phyloP scores from a whole-genome alignment of 768 basidiomycete species.

The Amanita fuliginea region DNA sequence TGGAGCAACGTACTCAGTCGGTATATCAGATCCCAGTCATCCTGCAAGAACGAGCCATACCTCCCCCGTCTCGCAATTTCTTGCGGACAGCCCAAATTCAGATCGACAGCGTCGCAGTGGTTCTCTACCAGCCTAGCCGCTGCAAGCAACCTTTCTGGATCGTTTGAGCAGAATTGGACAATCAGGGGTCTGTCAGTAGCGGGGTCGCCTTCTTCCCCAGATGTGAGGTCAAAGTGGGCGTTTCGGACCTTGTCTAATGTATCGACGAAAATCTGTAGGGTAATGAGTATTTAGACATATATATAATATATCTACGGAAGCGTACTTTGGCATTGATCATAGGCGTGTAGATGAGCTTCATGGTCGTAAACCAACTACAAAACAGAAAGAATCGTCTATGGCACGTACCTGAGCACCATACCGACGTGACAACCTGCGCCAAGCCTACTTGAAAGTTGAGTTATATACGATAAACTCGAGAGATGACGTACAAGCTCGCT shows the following conservation, averaged over 20 bases:
- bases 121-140: slow-evolving; percentile 70
- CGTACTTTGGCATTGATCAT: slow-evolving; percentile 93
- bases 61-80: slow-evolving; percentile 83
- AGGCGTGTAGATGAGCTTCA: slow-evolving; percentile 83
- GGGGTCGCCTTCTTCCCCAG: slow-evolving; percentile 77
- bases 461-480: not conserved
- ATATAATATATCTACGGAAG: not conserved
- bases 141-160: slow-evolving; percentile 64
- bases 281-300: not conserved
- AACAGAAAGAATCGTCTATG: not conserved
- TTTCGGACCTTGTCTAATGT: slow-evolving; percentile 45
- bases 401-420: slow-evolving; percentile 67
- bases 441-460: slow-evolving; percentile 60
- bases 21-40: slow-evolving; percentile 89
- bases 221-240: slow-evolving; percentile 53
- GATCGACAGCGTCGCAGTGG: slow-evolving; percentile 86
- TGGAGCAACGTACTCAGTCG: slow-evolving; percentile 48
- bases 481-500: slow-evolving; percentile 71
- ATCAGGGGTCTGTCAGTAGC: slow-evolving; percentile 72
- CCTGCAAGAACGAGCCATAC: slow-evolving; percentile 88
- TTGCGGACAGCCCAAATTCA: slow-evolving; percentile 93
- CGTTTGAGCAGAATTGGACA: slow-evolving; percentile 91
- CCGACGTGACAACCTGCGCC: slow-evolving; percentile 72
- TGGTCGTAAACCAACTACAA: not conserved
- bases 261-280: slow-evolving; percentile 54